Percentiles rank a stretch among this genome's conserved stretches.
Evolutionary conservation across 1,284 basidiomycete species (phyloP).

Genomic region (Tranzscheliella williamsii): DNA sequence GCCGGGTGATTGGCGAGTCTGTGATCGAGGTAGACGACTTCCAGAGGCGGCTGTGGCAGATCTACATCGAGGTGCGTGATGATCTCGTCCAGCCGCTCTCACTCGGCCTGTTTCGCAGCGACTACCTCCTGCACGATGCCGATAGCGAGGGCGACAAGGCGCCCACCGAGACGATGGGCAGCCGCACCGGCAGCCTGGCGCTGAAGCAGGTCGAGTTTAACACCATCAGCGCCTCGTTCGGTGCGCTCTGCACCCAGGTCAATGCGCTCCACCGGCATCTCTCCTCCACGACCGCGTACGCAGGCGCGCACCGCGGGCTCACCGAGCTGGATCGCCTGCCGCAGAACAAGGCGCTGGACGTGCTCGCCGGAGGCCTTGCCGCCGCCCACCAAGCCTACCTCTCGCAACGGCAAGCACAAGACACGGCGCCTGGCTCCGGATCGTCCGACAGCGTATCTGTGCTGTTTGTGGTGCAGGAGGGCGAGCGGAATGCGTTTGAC

Average conservation of each 20-base stretch:
- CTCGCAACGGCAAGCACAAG: slow-evolving; percentile 11
- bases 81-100: slow-evolving; percentile 70
- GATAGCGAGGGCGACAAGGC: slow-evolving; percentile 1
- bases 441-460: slow-evolving; percentile 62
- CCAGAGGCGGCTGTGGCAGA: slow-evolving; percentile 79
- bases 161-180: slow-evolving; percentile 1
- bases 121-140: slow-evolving; percentile 81
- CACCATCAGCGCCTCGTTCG: slow-evolving; percentile 92
- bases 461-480: slow-evolving; percentile 84
- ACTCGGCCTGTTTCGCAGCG: slow-evolving; percentile 90
- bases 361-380: slow-evolving; percentile 76
- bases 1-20: slow-evolving; percentile 77
- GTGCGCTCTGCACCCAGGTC: slow-evolving; percentile 74
- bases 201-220: slow-evolving; percentile 99
- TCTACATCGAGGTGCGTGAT: slow-evolving; percentile 72
- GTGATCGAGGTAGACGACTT: slow-evolving; percentile 85
- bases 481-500: slow-evolving; percentile 95
- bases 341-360: slow-evolving; percentile 72
- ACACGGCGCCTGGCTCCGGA: background rate
- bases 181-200: slow-evolving; percentile 58
- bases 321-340: slow-evolving; percentile 70
- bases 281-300: slow-evolving; percentile 11
- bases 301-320: slow-evolving; percentile 68
- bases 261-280: slow-evolving; percentile 71
- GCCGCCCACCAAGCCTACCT: slow-evolving; percentile 78